Conservation (phyloP, 2,329 filamentous ascomycete species). For the Penicillium vulpinum region DNA sequence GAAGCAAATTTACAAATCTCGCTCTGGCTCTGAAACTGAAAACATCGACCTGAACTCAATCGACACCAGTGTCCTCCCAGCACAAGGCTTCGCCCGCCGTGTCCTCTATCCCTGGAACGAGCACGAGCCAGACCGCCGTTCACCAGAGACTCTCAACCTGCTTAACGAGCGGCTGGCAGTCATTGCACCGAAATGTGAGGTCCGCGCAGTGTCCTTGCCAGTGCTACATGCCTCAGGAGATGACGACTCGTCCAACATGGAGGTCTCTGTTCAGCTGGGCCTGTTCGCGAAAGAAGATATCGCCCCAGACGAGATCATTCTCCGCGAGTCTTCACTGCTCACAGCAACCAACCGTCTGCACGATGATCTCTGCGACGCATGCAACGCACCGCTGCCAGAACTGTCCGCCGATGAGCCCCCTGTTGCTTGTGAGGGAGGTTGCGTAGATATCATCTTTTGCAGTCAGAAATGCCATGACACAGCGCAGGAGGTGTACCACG, state of each 20-base stretch:
- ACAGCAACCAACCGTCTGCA: conserved; percentile 88
- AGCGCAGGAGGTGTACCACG: conserved; percentile 60
- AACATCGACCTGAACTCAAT: conserved; percentile 21
- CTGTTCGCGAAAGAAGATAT: conserved; percentile 87
- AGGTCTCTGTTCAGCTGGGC: conserved; percentile 71
- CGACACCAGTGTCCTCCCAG: conserved; percentile 33
- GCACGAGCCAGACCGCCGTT: conserved; percentile 60
- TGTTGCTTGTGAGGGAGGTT: conserved; percentile 53
- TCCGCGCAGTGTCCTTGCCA: conserved; percentile 73
- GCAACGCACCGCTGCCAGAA: conserved; percentile 70
- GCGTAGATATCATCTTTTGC: conserved; percentile 62
- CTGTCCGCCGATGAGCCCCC: conserved; percentile 44
- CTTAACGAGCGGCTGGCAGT: conserved; percentile 69
- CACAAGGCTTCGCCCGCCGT: conserved; percentile 47
- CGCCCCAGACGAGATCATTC: conserved; percentile 69
- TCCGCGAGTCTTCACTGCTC: conserved; percentile 80
- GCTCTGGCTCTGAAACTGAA: conserved; percentile 5
- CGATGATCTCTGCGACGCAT: conserved; percentile 86
- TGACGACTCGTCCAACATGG: conserved; percentile 8
- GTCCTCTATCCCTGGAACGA: conserved; percentile 66
- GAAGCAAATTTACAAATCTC: conserved; percentile 25
- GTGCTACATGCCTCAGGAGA: conserved; percentile 54
- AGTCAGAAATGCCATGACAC: conserved; percentile 56
- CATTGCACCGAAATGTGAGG: conserved; percentile 79
- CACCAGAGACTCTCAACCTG: conserved; percentile 57